Conservation (phyloP, 345 rosid species). For the Populus pruinosa region DNA sequence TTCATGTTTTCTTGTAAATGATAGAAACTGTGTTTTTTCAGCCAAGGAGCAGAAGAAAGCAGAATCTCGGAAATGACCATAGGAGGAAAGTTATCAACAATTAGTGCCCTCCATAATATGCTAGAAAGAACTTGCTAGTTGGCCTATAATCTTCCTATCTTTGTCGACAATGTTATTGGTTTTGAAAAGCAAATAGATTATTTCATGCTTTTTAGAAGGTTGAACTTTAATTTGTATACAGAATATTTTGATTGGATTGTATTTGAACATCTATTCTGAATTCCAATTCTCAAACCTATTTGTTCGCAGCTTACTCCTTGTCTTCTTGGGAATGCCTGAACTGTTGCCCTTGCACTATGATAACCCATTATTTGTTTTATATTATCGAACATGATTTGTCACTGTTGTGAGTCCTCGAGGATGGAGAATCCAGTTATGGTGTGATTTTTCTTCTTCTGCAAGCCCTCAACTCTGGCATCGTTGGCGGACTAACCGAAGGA, state of each 20-base stretch:
- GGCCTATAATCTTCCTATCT: constrained; percentile 6
- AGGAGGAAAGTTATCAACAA: constrained; percentile 4
- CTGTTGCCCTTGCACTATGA: no score
- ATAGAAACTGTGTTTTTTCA: constrained; percentile 25
- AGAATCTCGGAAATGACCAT: constrained; percentile 52
- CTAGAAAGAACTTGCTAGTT: constrained; percentile 1
- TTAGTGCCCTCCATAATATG: not conserved
- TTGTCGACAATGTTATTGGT: not conserved
- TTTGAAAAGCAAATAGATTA: constrained; percentile 10
- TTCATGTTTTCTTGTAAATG: not conserved
- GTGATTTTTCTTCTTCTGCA: not conserved
- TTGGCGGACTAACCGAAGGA: no score
- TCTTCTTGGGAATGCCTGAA: no score
- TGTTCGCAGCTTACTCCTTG: not conserved
- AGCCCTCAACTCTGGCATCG: not conserved
- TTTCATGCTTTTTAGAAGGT: not conserved
- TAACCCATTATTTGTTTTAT: no score
- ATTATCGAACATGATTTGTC: no score
- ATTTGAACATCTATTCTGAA: not conserved
- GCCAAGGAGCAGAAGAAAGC: constrained; percentile 64
- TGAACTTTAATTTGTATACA: not conserved
- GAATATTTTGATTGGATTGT: not conserved
- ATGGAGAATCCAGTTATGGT: no score
- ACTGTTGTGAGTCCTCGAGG: no score
- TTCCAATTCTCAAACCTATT: not conserved